Conservation (phyloP, 164 flowering plant genomes). For the Vitis riparia region DNA sequence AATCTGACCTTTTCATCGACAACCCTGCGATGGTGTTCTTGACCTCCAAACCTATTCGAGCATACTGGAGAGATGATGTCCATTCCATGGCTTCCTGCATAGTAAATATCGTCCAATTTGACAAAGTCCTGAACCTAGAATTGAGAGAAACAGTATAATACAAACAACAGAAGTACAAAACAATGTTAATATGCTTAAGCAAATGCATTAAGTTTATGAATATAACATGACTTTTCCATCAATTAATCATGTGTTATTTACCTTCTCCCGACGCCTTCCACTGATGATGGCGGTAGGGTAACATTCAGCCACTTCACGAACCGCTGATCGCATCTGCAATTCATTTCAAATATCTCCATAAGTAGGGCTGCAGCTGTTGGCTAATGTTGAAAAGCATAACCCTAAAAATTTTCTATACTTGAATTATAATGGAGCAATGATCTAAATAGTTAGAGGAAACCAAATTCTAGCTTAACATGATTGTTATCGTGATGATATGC, state of each 20-base stretch:
- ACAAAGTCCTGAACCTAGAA: conserved; percentile 47
- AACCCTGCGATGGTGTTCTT: conserved; percentile 13
- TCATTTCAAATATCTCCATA: not conserved
- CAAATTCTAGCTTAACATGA: too few relatives aligned
- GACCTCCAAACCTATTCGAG: conserved; percentile 12
- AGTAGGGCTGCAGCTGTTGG: not conserved
- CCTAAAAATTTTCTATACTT: too few relatives aligned
- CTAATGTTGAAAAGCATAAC: too few relatives aligned
- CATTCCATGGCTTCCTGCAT: conserved; percentile 68
- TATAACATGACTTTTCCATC: not conserved
- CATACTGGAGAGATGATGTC: conserved; percentile 37
- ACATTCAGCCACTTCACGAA: conserved; percentile 30
- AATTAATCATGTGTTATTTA: conserved; percentile 1
- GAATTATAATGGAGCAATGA: too few relatives aligned
- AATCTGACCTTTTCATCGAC: conserved; percentile 22
- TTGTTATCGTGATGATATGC: too few relatives aligned
- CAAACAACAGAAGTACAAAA: not conserved
- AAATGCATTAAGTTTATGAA: not conserved
- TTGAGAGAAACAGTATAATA: too few relatives aligned
- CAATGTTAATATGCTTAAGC: too few relatives aligned
- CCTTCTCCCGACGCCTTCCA: conserved; percentile 48
- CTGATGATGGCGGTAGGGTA: conserved; percentile 54
- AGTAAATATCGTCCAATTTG: conserved; percentile 28
- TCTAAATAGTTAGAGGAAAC: too few relatives aligned
- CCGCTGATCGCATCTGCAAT: conserved; percentile 44